Evolutionary conservation across 2,329 filamentous ascomycete species (phyloP).

Genomic region (Aspergillus fructus): DNA sequence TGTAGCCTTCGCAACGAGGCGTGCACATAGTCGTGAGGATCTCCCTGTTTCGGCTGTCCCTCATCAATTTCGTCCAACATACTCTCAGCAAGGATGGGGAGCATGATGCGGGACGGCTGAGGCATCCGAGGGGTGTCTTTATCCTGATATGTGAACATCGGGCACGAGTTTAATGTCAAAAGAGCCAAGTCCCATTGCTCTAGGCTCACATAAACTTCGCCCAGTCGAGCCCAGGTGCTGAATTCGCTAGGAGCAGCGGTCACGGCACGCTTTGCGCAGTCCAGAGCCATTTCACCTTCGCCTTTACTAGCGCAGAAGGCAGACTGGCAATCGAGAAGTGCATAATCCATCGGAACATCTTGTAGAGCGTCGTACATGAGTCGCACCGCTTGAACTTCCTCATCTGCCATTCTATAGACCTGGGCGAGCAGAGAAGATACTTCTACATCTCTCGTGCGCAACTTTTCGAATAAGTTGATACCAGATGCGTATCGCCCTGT

Average conservation of each 20-base stretch:
- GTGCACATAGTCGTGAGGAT: conserved; percentile 82
- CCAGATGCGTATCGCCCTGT: conserved; percentile 92
- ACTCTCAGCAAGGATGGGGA: conserved; percentile 85
- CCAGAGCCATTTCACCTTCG: conserved; percentile 79
- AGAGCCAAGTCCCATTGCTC: conserved; percentile 97
- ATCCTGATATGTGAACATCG: conserved; percentile 99
- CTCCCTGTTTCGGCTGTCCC: conserved; percentile 68
- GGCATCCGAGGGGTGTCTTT: conserved; percentile 95
- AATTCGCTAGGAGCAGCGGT: conserved; percentile 96
- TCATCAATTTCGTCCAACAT: conserved; percentile 95
- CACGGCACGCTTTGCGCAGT: conserved; percentile 91
- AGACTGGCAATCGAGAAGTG: conserved; percentile 91
- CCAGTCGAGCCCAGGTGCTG: conserved; percentile 89
- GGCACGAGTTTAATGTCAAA: conserved; percentile 94
- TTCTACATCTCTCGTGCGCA: conserved; percentile 85
- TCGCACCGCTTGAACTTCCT: conserved; percentile 93
- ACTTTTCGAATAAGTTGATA: conserved; percentile 96
- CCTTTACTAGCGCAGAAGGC: conserved; percentile 89
- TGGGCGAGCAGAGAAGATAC: conserved; percentile 89
- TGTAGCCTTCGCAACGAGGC: conserved; percentile 81
- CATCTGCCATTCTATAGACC: conserved; percentile 90
- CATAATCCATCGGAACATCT: conserved; percentile 95
- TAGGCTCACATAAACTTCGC: conserved; percentile 88
- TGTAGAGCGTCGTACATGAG: conserved; percentile 84
- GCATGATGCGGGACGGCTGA: conserved; percentile 80